Evolutionary conservation across 306 rosid genomes (phyloP), one percentile per base, ranked within the genome.

Genomic region (Dalbergia cochinchinensis): DNA sequence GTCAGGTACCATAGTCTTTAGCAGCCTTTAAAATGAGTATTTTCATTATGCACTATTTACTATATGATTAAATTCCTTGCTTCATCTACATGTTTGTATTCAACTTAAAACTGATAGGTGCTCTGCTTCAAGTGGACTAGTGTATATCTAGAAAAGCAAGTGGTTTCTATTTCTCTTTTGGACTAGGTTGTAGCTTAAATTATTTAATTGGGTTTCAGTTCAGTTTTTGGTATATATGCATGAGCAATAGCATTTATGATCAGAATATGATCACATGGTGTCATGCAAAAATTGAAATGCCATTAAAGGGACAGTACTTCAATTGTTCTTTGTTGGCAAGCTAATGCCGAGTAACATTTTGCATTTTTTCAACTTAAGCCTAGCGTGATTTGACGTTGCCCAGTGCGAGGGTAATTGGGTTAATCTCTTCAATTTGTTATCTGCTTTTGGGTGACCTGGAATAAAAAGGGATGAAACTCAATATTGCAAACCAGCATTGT

Each of bases 1-100:
- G 92, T 82, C 97, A 85, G 98, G 99, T 95, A 88, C 71, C 59
- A 31, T 64, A 19, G 12, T 78, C 13, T 26, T 48, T 45, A 26
- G 60, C 78, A 68, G 41, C 67, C 73, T 18, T 22, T 44, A 39
- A 68, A 65, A 51, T 35, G 48, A 58, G 33, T 78, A 47, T 69
- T 73, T 67, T 60, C 60, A 53, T 78, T 65, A 48, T 68, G 39
- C 74, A 35, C 11, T 60, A 18, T 50, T 15, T 11, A 26, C 31
- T 26, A 26, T 50, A 59, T 37, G 12, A 67, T 19, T 11, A 35
- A 60, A 5, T 33, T 68, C 8, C 53, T 19, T 68, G 61, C 26
- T 26, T 62, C 33, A 39, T 69, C 50, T 50, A 50, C n/a, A 53
- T 82, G 82, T 44, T 37, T 71, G 60, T 45, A 48, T 68, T 59